A percentile compares a stretch with the other conserved stretches of the same genome.
Conservation (phyloP, 148 eudicot species). For the Gaultheria prostrata region DNA sequence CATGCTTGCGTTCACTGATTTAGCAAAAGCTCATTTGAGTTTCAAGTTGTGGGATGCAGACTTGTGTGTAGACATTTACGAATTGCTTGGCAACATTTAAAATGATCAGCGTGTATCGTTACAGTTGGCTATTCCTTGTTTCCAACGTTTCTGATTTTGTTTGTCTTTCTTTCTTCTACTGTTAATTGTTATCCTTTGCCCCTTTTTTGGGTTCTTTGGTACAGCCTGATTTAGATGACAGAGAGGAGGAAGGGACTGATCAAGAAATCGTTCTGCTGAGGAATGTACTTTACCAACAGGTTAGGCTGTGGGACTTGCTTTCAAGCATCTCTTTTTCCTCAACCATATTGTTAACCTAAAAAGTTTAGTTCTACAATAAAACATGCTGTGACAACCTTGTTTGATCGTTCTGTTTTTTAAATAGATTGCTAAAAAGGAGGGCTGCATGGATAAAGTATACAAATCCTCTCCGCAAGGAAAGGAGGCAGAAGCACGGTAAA, state of each 20-base stretch:
- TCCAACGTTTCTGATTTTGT: neutral
- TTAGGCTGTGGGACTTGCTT: conserved; percentile 19
- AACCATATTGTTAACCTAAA: neutral
- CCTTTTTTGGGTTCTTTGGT: neutral
- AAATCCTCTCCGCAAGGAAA: conserved; percentile 46
- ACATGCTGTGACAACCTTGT: neutral
- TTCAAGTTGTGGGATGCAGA: neutral
- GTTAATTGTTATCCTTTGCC: neutral
- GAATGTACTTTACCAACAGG: conserved; percentile 62
- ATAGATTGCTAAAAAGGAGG: conserved; percentile 61
- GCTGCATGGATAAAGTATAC: conserved; percentile 40
- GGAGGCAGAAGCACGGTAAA: conserved; percentile 51
- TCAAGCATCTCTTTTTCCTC: neutral
- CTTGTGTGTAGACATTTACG: neutral
- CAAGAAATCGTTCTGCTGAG: conserved; percentile 58
- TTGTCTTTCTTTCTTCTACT: neutral
- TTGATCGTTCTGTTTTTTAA: neutral
- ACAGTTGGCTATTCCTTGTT: neutral
- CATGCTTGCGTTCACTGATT: neutral
- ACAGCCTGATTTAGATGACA: conserved; percentile 84
- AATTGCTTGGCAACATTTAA: neutral
- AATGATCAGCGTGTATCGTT: neutral
- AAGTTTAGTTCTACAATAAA: neutral
- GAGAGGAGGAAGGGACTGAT: conserved; percentile 59
- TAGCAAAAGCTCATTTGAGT: neutral